These are phyloP conservation scores for Pleurotus salmoneostramineus DNA, from an alignment of 768 basidiomycete species.

Conservation along the genomic window DNA sequence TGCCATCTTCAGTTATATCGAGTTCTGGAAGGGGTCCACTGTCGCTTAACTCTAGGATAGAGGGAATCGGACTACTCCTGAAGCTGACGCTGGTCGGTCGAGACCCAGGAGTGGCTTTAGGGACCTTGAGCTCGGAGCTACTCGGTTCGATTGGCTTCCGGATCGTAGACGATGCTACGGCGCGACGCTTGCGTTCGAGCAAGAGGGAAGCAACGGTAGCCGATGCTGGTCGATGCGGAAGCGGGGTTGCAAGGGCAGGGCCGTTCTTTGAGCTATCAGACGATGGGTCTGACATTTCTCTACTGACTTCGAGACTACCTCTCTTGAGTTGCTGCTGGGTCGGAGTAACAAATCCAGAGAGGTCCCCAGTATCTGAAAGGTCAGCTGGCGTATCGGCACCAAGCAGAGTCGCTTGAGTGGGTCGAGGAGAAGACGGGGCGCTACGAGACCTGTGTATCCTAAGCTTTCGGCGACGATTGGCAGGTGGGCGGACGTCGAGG, in stretches of 20 bases:
- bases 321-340: neutral
- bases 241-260: neutral
- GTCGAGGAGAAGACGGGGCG: slow-evolving; percentile 3
- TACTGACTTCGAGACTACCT: neutral
- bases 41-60: neutral
- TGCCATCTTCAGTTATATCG: neutral
- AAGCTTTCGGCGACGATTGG: slow-evolving; percentile 16
- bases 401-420: neutral
- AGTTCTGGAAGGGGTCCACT: neutral
- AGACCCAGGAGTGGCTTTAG: neutral
- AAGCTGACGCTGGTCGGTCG: neutral
- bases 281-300: neutral
- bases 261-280: neutral
- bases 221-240: neutral
- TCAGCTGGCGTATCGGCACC: neutral
- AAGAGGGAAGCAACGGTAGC: slow-evolving; percentile 1
- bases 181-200: slow-evolving; percentile 2
- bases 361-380: neutral
- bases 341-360: neutral
- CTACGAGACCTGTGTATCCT: slow-evolving; percentile 11
- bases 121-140: neutral
- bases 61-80: slow-evolving; percentile 3
- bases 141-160: neutral
- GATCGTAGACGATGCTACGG: neutral
- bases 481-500: neutral